Evolutionary conservation across 2,329 filamentous ascomycete species (phyloP), one percentile per base, ranked within the genome.

Genomic region (Tolypocladium paradoxum): DNA sequence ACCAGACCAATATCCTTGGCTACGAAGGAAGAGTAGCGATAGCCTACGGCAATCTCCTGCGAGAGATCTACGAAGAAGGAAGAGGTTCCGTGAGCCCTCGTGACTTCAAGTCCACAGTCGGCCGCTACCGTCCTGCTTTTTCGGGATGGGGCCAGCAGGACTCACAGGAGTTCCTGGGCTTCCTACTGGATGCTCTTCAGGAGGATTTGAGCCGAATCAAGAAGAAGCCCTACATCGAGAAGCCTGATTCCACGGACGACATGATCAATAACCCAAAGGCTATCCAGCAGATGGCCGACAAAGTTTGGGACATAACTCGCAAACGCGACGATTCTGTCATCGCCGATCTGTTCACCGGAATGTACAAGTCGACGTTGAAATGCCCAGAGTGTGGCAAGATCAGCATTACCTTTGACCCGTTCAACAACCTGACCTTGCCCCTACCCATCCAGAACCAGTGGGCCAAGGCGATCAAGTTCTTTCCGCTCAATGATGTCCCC

Each of bases 391-490:
- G 93, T 68, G 80, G 86, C 61, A 99, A 97, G 72, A 87, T 97
- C 70, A 96, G 91, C 79, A 96, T 99, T 62, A 97, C 93, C 0
- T 99, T 99, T 64, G 93, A 99, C 66, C 93, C 93, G 0, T 99
- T 95, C 76, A 96, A 90, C 68, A 93, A 95, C 59, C 73, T 99
- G 55, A 96, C 93, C 0, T 74, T 99, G 27, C 93, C 95, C 54
- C 74, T 99, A 35, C 93, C 93, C 0, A 82, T 96, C 52, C 87
- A 93, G 66, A 90, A 86, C 58, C 79, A 89, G 46, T 96, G 90
- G 87, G 77, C 75, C 54, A 85, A 86, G 58, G 76, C 78, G 1
- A 74, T 97, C 60, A 85, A 81, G 53, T 96, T 87, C 66, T 85
- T 88, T 55, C 90, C 91, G 2, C 72, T 93, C 2, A 82, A 85